Base-by-base conservation (phyloP, 371 early-diverging fungal species). In the Apophysomyces variabilis region DNA sequence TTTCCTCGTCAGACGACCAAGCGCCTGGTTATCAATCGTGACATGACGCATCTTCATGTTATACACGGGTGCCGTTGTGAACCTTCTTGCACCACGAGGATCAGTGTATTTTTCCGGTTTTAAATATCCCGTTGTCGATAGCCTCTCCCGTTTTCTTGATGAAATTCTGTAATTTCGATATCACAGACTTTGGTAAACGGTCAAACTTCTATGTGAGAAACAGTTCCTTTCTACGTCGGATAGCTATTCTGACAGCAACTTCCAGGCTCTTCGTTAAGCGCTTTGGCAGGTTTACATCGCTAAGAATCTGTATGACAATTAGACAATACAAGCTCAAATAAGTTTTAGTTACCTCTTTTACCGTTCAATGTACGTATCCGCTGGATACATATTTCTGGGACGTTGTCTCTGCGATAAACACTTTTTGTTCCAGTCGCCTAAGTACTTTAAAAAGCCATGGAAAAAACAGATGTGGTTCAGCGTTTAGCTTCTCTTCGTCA, bases 31-130 rank as follows among this genome's bases (percentile, higher is more conserved):
- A 45, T 45, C 13, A 13, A 45, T 45, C 13, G 46, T 45, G 46
- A 45, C 16, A 45, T 13, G 46, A n/a, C 46, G 46, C 46, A 45
- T 45, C 13, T 45, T 12, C 13, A 45, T 13, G 9, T 18, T 45
- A 45, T 45, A 45, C 46, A 45, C n/a, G 6, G 12, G 46, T n/a
- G 16, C n/a, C 6, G 16, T 45, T 18, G 13, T 50, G 7, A 50
- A 50, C 21, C 9, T 50, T 50, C 21, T 18, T 21, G 21, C 21
- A 4, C n/a, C 21, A 18, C 21, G 9, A 0, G 35, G 54, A 26
- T 50, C 54, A 16, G 54, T 50, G 54, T 50, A 50, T 50, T 50
- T 50, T 50, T 50, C 7, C 16, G 54, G 32, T 16, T 16, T 16
- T 21, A 21, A 50, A 21, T 21, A 35, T 21, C 3, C 21, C 11